Percentiles rank a stretch among this genome's conserved stretches.
Evolutionary conservation across 2,329 filamentous ascomycete genomes (phyloP).

Genomic region (Hypoxylon sp.): DNA sequence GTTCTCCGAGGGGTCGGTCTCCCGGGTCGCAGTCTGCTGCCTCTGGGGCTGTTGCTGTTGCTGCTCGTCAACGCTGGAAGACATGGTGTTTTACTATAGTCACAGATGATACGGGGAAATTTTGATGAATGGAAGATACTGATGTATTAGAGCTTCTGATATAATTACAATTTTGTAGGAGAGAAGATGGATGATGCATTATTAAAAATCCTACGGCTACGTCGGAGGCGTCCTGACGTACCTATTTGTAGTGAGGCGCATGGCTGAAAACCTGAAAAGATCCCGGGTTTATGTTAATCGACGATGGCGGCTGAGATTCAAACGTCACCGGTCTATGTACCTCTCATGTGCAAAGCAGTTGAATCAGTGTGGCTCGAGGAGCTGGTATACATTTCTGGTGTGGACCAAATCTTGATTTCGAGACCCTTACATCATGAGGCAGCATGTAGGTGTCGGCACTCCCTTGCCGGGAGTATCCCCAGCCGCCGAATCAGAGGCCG

Average conservation of each 20-base stretch:
- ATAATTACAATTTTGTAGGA: background rate
- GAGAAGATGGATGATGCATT: background rate
- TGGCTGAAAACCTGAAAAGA: constrained; percentile 24
- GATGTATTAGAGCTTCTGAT: constrained; percentile 3
- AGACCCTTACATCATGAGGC: constrained; percentile 44
- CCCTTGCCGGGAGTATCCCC: constrained; percentile 14
- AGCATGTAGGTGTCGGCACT: constrained; percentile 10
- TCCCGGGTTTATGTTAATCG: constrained; percentile 40
- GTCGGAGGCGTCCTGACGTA: constrained; percentile 5
- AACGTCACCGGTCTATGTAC: constrained; percentile 42
- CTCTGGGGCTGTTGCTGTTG: constrained; percentile 30
- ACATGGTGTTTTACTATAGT: constrained; percentile 33
- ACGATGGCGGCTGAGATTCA: constrained; percentile 35
- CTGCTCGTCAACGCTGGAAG: constrained; percentile 38
- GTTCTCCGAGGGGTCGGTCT: constrained; percentile 44
- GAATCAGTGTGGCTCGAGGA: constrained; percentile 9
- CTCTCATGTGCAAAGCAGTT: background rate
- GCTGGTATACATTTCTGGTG: constrained; percentile 20
- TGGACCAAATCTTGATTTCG: constrained; percentile 40
- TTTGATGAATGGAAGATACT: background rate
- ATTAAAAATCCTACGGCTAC: background rate
- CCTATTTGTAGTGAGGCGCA: constrained; percentile 36
- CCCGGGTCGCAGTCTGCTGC: constrained; percentile 40
- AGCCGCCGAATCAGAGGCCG: constrained; percentile 36
- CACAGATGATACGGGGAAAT: background rate